These are phyloP conservation scores for Phytophthora foliorum DNA, from an alignment of 352 stramenopile species.

Conservation along the genomic window DNA sequence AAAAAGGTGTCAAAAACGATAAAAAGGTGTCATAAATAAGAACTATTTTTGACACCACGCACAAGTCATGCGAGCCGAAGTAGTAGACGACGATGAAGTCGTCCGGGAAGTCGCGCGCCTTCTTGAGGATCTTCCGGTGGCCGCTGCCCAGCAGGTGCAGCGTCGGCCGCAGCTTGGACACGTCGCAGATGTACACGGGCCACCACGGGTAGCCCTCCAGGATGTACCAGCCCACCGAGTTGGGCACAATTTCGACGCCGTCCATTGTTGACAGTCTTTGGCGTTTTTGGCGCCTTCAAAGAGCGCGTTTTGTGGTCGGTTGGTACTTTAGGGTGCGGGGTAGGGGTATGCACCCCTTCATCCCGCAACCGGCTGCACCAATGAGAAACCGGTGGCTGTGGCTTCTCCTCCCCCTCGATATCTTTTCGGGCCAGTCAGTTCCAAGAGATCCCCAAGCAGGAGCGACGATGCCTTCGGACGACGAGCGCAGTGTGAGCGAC, in stretches of 20 bases:
- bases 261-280: constrained; percentile 18
- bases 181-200: constrained; percentile 89
- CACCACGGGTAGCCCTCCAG: constrained; percentile 89
- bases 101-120: constrained; percentile 75
- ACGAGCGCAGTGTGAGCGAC: constrained; percentile 56
- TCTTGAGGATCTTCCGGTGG: constrained; percentile 76
- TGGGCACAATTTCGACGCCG: constrained; percentile 49
- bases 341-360: too few species aligned
- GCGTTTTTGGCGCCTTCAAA: constrained; percentile 1
- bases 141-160: constrained; percentile 75
- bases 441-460: not conserved
- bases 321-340: too few species aligned
- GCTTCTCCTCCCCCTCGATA: constrained; percentile 15
- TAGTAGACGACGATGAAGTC: constrained; percentile 88
- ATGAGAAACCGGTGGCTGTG: constrained; percentile 3
- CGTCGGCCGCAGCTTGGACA: constrained; percentile 73
- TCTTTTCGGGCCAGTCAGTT: constrained; percentile 28
- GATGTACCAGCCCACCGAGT: constrained; percentile 89
- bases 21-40: not conserved
- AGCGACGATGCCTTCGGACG: constrained; percentile 51
- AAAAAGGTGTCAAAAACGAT: not conserved
- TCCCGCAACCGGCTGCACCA: not conserved
- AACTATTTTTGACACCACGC: constrained; percentile 36
- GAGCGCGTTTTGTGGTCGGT: not conserved
- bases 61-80: constrained; percentile 89